Percentiles rank a stretch among this genome's conserved stretches.
Conservation (phyloP, 2,329 filamentous ascomycete genomes). For the Coleophoma cylindrospora region DNA sequence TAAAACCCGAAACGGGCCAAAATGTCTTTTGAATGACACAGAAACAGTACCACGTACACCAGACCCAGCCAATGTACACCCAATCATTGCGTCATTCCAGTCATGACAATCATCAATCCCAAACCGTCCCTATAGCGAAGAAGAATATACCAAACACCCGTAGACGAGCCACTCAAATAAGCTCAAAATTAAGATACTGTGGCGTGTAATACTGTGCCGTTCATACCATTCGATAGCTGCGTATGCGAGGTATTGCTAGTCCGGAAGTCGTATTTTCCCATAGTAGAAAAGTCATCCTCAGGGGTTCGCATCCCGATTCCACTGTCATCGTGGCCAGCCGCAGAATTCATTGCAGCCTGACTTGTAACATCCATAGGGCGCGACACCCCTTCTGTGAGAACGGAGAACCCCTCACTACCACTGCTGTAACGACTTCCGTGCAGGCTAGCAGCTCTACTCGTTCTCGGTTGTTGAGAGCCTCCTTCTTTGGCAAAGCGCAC, state of each 20-base stretch:
- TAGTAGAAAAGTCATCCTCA: conserved; percentile 55
- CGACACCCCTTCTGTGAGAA: conserved; percentile 13
- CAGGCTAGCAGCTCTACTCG: conserved; percentile 17
- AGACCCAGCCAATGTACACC: conserved; percentile 7
- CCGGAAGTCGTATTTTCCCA: conserved; percentile 51
- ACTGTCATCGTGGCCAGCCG: conserved; percentile 62
- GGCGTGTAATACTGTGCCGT: conserved; percentile 12
- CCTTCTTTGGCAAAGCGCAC: conserved; percentile 28
- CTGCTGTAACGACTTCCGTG: conserved; percentile 24
- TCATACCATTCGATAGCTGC: conserved; percentile 12
- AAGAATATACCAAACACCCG: conserved; percentile 8
- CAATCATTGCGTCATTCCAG: conserved; percentile 9
- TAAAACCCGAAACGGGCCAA: no score
- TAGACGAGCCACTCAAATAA: conserved; percentile 3
- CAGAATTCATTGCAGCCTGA: conserved; percentile 39
- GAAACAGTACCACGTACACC: conserved; percentile 4
- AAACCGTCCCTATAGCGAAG: conserved; percentile 13
- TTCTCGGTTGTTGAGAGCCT: conserved; percentile 12
- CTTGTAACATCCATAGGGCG: conserved; percentile 32
- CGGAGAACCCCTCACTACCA: conserved; percentile 23
- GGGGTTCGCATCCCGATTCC: conserved; percentile 68
- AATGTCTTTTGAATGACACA: background rate
- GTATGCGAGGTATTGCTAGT: conserved; percentile 15
- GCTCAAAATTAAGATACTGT: conserved; percentile 9
- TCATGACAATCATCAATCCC: conserved; percentile 8